These are phyloP conservation scores for Trypanosoma grayi DNA, from an alignment of 208 protist genomes.

Conservation along the genomic window DNA sequence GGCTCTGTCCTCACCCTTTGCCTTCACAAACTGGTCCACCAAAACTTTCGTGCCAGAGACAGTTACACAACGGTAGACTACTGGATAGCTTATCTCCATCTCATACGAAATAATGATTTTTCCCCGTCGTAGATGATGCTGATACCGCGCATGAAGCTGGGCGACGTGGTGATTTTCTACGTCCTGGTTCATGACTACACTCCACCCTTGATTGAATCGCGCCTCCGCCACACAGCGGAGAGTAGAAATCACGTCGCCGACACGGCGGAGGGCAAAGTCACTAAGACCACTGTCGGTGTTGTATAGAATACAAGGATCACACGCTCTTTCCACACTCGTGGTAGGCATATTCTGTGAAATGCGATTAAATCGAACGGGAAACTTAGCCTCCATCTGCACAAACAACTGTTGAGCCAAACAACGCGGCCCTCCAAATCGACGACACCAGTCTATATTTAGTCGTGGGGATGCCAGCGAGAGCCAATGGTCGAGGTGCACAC, in stretches of 20 bases:
- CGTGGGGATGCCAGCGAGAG: conserved; percentile 52
- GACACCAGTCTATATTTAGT: conserved; percentile 81
- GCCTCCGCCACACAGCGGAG: conserved; percentile 58
- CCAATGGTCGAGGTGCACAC: conserved; percentile 80
- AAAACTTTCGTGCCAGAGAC: conserved; percentile 67
- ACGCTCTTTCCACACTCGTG: conserved; percentile 16
- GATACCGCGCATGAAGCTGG: conserved; percentile 58
- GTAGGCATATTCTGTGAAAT: conserved; percentile 34
- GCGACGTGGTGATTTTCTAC: conserved; percentile 31
- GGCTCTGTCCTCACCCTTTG: conserved; percentile 15
- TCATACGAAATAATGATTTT: conserved; percentile 75
- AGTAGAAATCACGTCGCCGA: conserved; percentile 6
- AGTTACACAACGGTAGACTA: conserved; percentile 67
- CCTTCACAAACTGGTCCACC: conserved; percentile 63
- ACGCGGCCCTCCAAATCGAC: conserved; percentile 71
- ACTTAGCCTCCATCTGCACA: conserved; percentile 78
- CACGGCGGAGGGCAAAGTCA: conserved; percentile 15
- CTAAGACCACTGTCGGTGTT: conserved; percentile 34
- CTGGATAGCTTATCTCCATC: conserved; percentile 61
- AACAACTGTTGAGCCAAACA: conserved; percentile 87
- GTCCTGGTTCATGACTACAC: conserved; percentile 72
- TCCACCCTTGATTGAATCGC: conserved; percentile 84
- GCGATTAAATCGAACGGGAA: conserved; percentile 43
- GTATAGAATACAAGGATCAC: conserved; percentile 41
- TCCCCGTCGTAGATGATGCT: conserved; percentile 63